Evolutionary conservation across 306 rosid genomes (phyloP).

Genomic region (Pyrus communis): DNA sequence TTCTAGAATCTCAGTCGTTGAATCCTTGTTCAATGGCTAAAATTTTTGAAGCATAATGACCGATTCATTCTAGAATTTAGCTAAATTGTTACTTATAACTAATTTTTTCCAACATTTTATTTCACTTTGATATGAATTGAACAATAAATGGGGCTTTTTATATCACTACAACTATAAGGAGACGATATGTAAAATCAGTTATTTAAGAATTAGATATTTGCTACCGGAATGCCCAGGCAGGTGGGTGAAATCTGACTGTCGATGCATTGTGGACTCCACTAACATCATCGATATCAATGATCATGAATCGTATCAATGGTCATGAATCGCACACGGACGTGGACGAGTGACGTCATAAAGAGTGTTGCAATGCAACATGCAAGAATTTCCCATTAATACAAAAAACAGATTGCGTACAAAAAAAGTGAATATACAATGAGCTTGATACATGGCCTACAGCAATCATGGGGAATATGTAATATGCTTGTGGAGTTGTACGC

Average conservation of each 20-base stretch:
- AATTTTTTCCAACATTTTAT: too few relatives aligned
- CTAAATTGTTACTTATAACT: not conserved
- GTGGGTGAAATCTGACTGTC: not conserved
- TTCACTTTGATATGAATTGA: too few relatives aligned
- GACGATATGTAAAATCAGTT: too few relatives aligned
- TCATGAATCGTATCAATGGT: not conserved
- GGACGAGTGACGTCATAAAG: not conserved
- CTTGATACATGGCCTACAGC: not conserved
- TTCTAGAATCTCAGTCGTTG: too few relatives aligned
- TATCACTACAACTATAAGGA: too few relatives aligned
- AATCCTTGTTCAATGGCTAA: too few relatives aligned
- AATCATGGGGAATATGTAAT: not conserved
- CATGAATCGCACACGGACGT: fast-evolving
- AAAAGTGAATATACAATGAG: not conserved
- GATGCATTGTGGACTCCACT: not conserved
- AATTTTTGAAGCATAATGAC: too few relatives aligned
- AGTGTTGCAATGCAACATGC: not conserved
- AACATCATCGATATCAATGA: not conserved
- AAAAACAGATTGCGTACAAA: not conserved
- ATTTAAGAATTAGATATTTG: too few relatives aligned
- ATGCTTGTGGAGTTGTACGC: not conserved
- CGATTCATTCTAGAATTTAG: too few relatives aligned
- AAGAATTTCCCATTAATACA: not conserved
- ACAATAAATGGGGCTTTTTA: too few relatives aligned
- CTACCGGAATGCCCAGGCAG: not conserved